Evolutionary conservation across 2,329 filamentous ascomycete genomes (phyloP).

Genomic region (Alternaria sp.): DNA sequence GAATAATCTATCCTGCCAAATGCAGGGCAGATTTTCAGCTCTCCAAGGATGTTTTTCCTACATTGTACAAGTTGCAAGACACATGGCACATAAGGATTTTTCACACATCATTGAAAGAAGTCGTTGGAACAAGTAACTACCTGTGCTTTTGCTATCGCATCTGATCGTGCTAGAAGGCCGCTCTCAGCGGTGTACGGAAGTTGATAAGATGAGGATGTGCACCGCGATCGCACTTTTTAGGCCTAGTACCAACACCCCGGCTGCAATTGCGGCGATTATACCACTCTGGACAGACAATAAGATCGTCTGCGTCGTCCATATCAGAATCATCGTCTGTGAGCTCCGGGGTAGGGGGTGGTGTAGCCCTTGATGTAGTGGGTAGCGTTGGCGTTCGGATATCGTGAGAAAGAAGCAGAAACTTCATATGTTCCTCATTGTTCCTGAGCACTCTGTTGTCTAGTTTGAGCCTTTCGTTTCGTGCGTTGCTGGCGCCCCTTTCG

Average conservation of each 20-base stretch:
- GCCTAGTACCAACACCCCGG: neutral
- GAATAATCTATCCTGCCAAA: neutral
- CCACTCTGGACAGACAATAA: neutral
- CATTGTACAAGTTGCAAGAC: neutral
- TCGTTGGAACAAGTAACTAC: neutral
- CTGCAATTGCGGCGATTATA: neutral
- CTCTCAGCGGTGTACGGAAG: neutral
- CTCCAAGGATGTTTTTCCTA: neutral
- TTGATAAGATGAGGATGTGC: neutral
- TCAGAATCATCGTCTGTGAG: neutral
- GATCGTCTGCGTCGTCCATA: neutral
- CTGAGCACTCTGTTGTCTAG: neutral
- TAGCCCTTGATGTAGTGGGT: neutral
- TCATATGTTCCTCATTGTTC: neutral
- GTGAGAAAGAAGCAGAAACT: neutral
- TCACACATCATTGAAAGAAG: neutral
- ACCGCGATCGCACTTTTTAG: neutral
- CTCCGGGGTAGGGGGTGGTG: neutral
- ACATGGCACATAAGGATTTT: neutral
- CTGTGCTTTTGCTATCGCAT: too few relatives aligned
- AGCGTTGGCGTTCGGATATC: neutral
- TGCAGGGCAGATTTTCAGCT: neutral
- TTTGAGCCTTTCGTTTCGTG: neutral
- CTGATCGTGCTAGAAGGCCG: too few relatives aligned
- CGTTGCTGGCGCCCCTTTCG: neutral